These are phyloP conservation scores for Puya raimondii DNA, from an alignment of 176 grass and related monocot species.

Conservation along the genomic window DNA sequence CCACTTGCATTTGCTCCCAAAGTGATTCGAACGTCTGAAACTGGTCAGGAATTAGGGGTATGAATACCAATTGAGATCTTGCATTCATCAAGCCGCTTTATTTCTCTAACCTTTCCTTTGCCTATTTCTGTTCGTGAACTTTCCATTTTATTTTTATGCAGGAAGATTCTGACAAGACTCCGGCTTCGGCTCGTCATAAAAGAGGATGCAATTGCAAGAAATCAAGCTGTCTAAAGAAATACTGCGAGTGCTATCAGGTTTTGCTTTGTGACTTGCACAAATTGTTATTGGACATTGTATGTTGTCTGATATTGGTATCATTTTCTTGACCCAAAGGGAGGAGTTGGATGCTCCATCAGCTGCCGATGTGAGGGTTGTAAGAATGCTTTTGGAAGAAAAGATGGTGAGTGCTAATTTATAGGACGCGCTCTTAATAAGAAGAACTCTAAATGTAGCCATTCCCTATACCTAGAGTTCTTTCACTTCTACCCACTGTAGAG, in stretches of 20 bases:
- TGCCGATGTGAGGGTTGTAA: slow-evolving; percentile 98
- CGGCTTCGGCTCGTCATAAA: slow-evolving; percentile 94
- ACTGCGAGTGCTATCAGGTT: slow-evolving; percentile 99
- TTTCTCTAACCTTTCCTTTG: neutral
- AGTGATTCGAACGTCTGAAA: slow-evolving; percentile 73
- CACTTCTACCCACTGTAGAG: too few species aligned
- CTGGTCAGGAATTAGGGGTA: slow-evolving; percentile 55
- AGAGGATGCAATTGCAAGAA: slow-evolving; percentile 99
- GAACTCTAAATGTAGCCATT: too few species aligned
- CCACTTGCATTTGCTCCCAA: slow-evolving; percentile 98
- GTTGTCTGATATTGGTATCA: slow-evolving; percentile 14
- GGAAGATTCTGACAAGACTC: slow-evolving; percentile 87
- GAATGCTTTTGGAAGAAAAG: slow-evolving; percentile 89
- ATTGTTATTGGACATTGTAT: slow-evolving; percentile 11
- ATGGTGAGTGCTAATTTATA: slow-evolving; percentile 45
- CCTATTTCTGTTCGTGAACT: slow-evolving; percentile 9
- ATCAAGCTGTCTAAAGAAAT: slow-evolving; percentile 96
- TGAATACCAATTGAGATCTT: slow-evolving; percentile 3
- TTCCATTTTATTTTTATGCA: slow-evolving; percentile 24
- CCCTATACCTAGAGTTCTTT: too few species aligned
- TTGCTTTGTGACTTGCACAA: neutral
- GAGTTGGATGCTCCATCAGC: slow-evolving; percentile 85
- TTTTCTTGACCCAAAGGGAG: slow-evolving; percentile 50
- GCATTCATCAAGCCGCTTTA: neutral
- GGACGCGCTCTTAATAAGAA: neutral